A percentile compares a stretch with the other conserved stretches of the same genome.
Conservation (phyloP, 1,284 basidiomycete genomes). For the Mycena sp. region DNA sequence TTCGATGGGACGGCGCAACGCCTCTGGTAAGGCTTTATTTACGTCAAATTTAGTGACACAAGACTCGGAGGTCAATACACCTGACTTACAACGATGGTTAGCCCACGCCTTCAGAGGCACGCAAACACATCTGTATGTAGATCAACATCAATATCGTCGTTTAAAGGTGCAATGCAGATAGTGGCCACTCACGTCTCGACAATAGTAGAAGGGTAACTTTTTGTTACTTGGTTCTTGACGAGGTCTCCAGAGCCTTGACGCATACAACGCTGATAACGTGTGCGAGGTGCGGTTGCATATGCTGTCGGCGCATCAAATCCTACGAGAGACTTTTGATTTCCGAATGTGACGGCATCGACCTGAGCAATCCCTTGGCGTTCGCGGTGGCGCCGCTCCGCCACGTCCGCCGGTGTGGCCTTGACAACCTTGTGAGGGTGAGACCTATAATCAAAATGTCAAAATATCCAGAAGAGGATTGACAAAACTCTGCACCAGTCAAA, state of each 20-base stretch:
- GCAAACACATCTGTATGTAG: neutral
- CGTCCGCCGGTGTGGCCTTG: neutral
- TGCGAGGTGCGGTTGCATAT: neutral
- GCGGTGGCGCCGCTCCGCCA: neutral
- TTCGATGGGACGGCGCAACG: neutral
- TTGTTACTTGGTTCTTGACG: conserved; percentile 17
- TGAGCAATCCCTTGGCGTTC: conserved; percentile 1
- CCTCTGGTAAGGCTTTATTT: neutral
- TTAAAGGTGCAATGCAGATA: too few relatives aligned
- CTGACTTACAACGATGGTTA: conserved; percentile 4
- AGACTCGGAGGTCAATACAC: too few relatives aligned
- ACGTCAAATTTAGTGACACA: neutral
- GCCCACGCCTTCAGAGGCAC: conserved; percentile 11
- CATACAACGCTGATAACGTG: conserved; percentile 20
- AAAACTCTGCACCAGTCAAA: conserved; percentile 25
- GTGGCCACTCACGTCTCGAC: conserved; percentile 6
- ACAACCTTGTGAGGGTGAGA: conserved; percentile 6
- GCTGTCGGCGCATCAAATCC: neutral
- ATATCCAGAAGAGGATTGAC: too few relatives aligned
- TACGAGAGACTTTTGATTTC: neutral
- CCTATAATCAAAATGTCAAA: conserved; percentile 2
- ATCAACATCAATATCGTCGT: too few relatives aligned
- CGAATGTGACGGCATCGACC: neutral
- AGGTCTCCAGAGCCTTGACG: neutral
- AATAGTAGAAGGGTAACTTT: neutral